A percentile compares a stretch with the other conserved stretches of the same genome.
phyloP scores from a whole-genome alignment of 345 rosid genomes.

The Syzygium aromaticum region DNA sequence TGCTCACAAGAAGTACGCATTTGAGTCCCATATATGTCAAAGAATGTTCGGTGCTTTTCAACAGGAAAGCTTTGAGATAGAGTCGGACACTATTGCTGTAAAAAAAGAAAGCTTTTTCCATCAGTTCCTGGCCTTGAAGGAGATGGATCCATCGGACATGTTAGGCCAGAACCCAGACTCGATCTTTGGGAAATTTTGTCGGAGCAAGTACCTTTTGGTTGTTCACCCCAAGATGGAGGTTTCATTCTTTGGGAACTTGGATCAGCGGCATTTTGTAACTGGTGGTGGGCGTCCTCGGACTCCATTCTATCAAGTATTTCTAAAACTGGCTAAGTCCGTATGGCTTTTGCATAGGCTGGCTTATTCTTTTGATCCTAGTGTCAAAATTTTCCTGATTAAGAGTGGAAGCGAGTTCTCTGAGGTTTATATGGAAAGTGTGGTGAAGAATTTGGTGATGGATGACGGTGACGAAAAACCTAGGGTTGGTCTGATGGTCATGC shows the following conservation, averaged over 20 bases:
- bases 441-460: background rate
- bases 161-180: conserved; percentile 18
- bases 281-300: conserved; percentile 18
- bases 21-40: conserved; percentile 17
- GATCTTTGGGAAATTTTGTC: conserved; percentile 13
- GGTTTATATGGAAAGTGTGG: conserved; percentile 13
- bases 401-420: conserved; percentile 9
- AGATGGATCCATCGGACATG: conserved; percentile 16
- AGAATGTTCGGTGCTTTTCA: conserved; percentile 15
- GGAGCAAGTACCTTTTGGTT: conserved; percentile 10
- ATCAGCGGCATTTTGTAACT: conserved; percentile 9
- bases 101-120: conserved; percentile 14
- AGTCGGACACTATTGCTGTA: conserved; percentile 2
- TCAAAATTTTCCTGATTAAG: conserved; percentile 11
- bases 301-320: conserved; percentile 14
- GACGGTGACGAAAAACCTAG: conserved; percentile 3
- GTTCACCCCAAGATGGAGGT: conserved; percentile 20
- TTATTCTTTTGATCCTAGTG: conserved; percentile 10
- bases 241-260: conserved; percentile 15
- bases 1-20: conserved; percentile 19
- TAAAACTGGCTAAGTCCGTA: conserved; percentile 9
- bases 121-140: conserved; percentile 13
- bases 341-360: conserved; percentile 19
- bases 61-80: conserved; percentile 13
- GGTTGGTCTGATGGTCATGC: conserved; percentile 17